Evolutionary conservation across 805 yeast genomes (phyloP), one percentile per base, ranked within the genome.

Genomic region (Starmera caribaea): DNA sequence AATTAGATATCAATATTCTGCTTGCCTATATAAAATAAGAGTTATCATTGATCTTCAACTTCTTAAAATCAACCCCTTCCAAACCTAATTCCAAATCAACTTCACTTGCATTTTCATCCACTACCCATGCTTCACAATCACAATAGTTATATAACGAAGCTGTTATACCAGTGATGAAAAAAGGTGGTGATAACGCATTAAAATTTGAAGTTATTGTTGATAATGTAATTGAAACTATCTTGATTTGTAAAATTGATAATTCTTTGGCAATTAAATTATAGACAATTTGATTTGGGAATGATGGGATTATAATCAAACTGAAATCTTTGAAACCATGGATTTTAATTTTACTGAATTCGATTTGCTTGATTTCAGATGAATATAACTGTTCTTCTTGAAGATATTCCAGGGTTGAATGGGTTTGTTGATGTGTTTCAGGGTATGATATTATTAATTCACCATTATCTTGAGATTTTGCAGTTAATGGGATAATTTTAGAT

Each of bases 121-220:
- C 8, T 2, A 21, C 26, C 26, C 26, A 21, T 7, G 8, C 26
- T 21, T 21, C 26, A 21, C 26, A 21, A 21, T 21, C 26, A 21
- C 26, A 21, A 21, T 21, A 21, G 8, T 21, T 21, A 21, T 21
- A 21, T 5, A 65, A 44, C 1, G 73, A 62, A n/a, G 76, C 84
- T 8, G 69, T 48, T 17, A 74, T 66, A 0, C 83, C 84, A 1
- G 82, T 73, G 24, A 79, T 57, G 39, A 72, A 71, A 53, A 74
- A 81, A 0, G 86, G 87, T 2, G 86, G 84, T 16, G 53, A 59
- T 39, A 80, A 56, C 9, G 48, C 28, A 1, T 51, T 42, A 28
- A 53, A 43, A 2, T 55, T 45, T 37, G 40, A 43, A 16, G 61
- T 57, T 42, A 64, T 48, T 26, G 48, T 45, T 31, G 71, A 62